Base-by-base conservation (phyloP, 1,139 yeast species). In the Saccharomyces hybrid region DNA sequence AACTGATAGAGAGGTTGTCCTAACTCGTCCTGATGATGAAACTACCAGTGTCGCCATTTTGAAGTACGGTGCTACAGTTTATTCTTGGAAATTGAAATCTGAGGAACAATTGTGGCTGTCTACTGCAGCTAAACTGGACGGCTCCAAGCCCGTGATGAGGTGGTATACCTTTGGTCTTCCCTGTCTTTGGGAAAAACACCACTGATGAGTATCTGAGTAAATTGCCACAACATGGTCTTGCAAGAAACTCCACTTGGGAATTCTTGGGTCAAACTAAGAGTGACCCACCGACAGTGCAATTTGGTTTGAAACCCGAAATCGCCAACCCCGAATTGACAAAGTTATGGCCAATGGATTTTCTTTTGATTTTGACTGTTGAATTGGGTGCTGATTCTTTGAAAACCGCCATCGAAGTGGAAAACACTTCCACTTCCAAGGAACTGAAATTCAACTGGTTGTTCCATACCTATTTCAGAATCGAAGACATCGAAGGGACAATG, bases 161-260 rank as follows among this genome's bases (percentile, higher is more conserved):
- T 57, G 99, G 99, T 51, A 88, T 93, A 53, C 99, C 99, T 11
- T 76, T 93, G 31, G 98, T 91, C 2, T 93, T 93, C 78, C 99
- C 98, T 1, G 84, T 90, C 6, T 93, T 93, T 71, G 98, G 99
- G 56, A 89, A 88, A 68, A 79, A 83, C 26, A 68, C 72, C n/a
- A 63, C 73, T 23, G 68, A 66, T 53, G 65, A 60, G 28, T 55
- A 59, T 47, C 69, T 76, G 57, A 68, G 68, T 46, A 60, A 68
- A 65, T 79, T 93, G 62, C 97, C 97, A 13, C 98, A 93, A 73
- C 99, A 93, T 68, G 99, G 99, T 1, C 88, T 93, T 73, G 98
- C 96, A 14, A 79, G 99, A 70, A 86, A 81, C 69, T 83, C 93
- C 4, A 73, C 76, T 5, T 93, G 98, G 98, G 97, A 91, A 70